phyloP scores from a whole-genome alignment of 1,284 basidiomycete species.

The Austroboletus niveus region DNA sequence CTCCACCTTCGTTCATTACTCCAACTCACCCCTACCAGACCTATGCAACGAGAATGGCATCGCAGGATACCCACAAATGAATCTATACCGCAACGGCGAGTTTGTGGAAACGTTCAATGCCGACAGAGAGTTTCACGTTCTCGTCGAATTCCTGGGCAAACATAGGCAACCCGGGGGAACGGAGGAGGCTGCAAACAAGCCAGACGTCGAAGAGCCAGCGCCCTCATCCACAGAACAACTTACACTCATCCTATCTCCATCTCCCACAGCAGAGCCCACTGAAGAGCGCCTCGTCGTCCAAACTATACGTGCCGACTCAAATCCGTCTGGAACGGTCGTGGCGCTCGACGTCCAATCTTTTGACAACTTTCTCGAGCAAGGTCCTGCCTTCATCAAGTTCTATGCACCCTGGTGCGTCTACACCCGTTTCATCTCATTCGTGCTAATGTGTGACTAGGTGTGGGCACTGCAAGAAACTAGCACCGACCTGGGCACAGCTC shows the following conservation, averaged over 20 bases:
- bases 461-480: conserved; percentile 89
- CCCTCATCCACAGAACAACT: conserved; percentile 1
- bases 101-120: conserved; percentile 58
- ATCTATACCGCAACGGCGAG: conserved; percentile 71
- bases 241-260: conserved; percentile 13
- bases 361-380: conserved; percentile 46
- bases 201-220: conserved; percentile 4
- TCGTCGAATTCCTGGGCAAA: conserved; percentile 50
- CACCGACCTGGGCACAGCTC: conserved; percentile 76
- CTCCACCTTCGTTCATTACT: rapidly evolving
- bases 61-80: conserved; percentile 77
- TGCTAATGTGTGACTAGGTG: conserved; percentile 47
- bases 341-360: conserved; percentile 55
- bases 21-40: conserved; percentile 47
- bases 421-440: not conserved
- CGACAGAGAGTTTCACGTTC: conserved; percentile 46
- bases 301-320: conserved; percentile 35
- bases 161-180: conserved; percentile 28
- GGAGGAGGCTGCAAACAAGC: not conserved
- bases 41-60: conserved; percentile 72
- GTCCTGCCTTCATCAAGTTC: conserved; percentile 85
- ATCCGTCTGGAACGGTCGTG: conserved; percentile 64
- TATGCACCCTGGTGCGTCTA: conserved; percentile 76
- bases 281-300: conserved; percentile 9
- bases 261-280: not conserved